Base-by-base conservation (phyloP, 768 basidiomycete species). In the Tephrocybe sp. region DNA sequence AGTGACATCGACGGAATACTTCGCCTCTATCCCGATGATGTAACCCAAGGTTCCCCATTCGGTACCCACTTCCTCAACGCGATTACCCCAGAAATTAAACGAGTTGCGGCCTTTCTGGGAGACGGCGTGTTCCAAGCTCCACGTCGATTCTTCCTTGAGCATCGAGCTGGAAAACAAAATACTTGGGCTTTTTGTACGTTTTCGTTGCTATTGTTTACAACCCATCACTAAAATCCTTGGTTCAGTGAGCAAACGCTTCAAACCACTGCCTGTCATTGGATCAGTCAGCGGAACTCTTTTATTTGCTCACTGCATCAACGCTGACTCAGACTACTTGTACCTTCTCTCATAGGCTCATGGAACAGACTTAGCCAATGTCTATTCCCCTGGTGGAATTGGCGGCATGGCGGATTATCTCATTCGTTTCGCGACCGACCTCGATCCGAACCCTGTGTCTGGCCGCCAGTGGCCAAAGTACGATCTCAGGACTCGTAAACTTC, bases 51-150 rank as follows among this genome's bases (percentile, higher is more conserved):
- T 15, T 82, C 79, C 0, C 82, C 81, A 0, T 84, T 75, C 53
- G 69, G 69, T 47, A 83, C 81, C 0, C 70, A 73, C 0, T 18
- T 57, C 31, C 50, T 69, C 15, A 79, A 82, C 47, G 67, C 69
- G 0, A 50, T 76, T 4, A 70, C 73, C 2, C 72, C 76, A 0
- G 70, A 82, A 48, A 80, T 68, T 62, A 82, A 82, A 55, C 67
- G 78, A 1, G 51, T 80, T 5, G 70, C 80, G 4, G 70, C 79
- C 0, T 65, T 81, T 52, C 66, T 69, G 42, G 80, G 80, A 0
- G 81, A 83, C 52, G 61, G 64, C 27, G 64, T 73, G 2, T 78
- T 82, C 64, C 74, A 81, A 49, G 75, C 67, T 0, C 74, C 80
- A 37, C 62, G 79, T 11, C 58, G 78, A 3, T 74, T 74, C 61